Percentiles rank a stretch among this genome's conserved stretches.
phyloP scores from a whole-genome alignment of 805 yeast genomes.

The Metschnikowia peoriensis region DNA sequence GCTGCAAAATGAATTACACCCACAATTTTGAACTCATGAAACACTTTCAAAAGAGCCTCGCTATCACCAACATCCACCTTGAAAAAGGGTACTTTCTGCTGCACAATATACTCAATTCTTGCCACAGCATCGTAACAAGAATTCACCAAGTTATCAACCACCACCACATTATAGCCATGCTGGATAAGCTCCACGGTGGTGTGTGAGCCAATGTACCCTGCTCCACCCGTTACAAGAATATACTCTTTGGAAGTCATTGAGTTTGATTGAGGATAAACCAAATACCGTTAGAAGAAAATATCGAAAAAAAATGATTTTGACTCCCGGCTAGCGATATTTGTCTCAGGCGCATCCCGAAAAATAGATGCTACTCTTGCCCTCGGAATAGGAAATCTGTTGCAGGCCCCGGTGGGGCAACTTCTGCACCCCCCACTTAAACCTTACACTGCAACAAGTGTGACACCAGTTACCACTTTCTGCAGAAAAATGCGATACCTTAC shows the following conservation, averaged over 20 bases:
- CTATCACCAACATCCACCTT: constrained; percentile 55
- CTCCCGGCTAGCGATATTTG: too few relatives aligned
- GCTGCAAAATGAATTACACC: constrained; percentile 81
- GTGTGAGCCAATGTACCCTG: constrained; percentile 85
- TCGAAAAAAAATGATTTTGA: neutral
- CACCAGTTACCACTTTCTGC: neutral
- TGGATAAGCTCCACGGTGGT: constrained; percentile 63
- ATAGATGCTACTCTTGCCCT: neutral
- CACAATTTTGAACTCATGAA: constrained; percentile 46
- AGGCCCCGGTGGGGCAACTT: neutral
- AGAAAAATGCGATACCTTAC: neutral
- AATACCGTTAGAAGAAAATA: neutral
- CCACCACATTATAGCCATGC: constrained; percentile 66
- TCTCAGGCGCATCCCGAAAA: neutral
- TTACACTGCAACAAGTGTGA: neutral
- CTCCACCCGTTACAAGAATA: constrained; percentile 79
- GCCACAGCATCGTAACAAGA: constrained; percentile 66
- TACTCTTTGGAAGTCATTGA: constrained; percentile 18
- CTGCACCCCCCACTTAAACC: neutral
- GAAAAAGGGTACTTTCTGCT: constrained; percentile 50
- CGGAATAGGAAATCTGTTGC: neutral
- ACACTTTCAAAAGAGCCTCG: constrained; percentile 47
- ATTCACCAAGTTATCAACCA: constrained; percentile 67
- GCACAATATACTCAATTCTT: constrained; percentile 56
- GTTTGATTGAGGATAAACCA: neutral